Percentiles rank a stretch among this genome's conserved stretches.
Evolutionary conservation across 208 protist genomes (phyloP).

Genomic region (Crithidia sp.): DNA sequence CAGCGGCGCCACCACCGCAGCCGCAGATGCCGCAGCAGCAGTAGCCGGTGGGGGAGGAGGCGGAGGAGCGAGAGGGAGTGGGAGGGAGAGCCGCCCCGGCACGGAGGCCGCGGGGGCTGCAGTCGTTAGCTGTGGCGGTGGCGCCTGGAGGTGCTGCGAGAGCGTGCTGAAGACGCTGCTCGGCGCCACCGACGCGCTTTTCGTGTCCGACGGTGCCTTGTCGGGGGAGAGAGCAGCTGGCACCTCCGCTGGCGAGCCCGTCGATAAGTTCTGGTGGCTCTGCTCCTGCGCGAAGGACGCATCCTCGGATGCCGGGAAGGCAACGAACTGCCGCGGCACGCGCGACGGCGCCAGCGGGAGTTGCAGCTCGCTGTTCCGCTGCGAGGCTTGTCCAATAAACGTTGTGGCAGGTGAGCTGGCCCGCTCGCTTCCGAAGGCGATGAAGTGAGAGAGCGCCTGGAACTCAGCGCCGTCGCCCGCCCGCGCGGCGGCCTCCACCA

Average conservation of each 20-base stretch:
- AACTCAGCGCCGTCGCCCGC: constrained; percentile 28
- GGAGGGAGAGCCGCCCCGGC: neutral
- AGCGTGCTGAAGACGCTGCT: constrained; percentile 86
- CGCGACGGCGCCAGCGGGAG: neutral
- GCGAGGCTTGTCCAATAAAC: neutral
- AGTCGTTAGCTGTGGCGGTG: neutral
- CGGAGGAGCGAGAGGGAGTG: constrained; percentile 2
- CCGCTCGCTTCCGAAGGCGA: constrained; percentile 43
- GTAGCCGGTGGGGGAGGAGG: neutral
- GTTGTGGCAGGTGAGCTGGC: constrained; percentile 5
- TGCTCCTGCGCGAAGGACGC: neutral
- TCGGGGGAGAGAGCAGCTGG: constrained; percentile 11
- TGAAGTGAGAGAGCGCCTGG: constrained; percentile 43
- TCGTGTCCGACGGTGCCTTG: constrained; percentile 25
- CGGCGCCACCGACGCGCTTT: constrained; percentile 26
- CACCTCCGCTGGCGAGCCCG: neutral
- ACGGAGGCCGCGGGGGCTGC: neutral
- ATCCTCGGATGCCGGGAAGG: constrained; percentile 13
- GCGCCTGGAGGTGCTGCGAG: constrained; percentile 68
- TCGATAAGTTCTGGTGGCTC: neutral
- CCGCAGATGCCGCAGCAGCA: neutral
- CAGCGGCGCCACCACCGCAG: neutral
- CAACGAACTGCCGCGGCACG: constrained; percentile 10
- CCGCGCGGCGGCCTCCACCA: neutral
- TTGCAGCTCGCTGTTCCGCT: constrained; percentile 6